Base-by-base conservation (phyloP, 1,139 yeast genomes). In the Lodderomyces parapsilosis region DNA sequence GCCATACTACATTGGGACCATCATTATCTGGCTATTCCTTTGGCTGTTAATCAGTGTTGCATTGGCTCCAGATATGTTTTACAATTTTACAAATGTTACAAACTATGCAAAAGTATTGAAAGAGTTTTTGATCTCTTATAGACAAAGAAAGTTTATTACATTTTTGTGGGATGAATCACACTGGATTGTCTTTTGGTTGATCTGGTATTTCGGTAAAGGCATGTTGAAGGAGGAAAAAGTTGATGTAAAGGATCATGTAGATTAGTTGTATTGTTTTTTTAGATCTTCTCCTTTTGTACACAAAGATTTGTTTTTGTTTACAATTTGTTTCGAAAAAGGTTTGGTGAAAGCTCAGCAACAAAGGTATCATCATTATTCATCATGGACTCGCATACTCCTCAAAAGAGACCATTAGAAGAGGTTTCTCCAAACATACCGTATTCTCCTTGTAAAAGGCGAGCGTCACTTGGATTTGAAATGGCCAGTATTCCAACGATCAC, bases 401-500 rank as follows among this genome's bases (percentile, higher is more conserved):
- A 30, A 30, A 30, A 30, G 33, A 36, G 46, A 36, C 43, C 41
- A n/a, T 40, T 47, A 24, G 31, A 39, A 14, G 51, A 47, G 35
- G 25, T 39, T 25, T 47, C 50, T 10, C 45, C 49, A 4, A 44
- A 44, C 30, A 32, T 22, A 18, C 35, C 31, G 32, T 19, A 11
- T 14, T 28, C 30, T 4, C 36, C 39, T 2, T 38, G 38, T 2
- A 48, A 43, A 20, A 37, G 43, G 38, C 36, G 49, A 35, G 15
- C 27, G 6, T 40, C 47, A 10, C 32, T 46, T 33, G 49, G 48
- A 9, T 47, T 43, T 43, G 48, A 47, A 36, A 38, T 43, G 42
- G 46, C 41, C 3, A 47, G 45, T 27, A 43, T 46, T 11, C 43
- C 34, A 36, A 24, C 42, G 14, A 13, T 36, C 22, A 20, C 24